Percentiles rank a stretch among this genome's conserved stretches.
Evolutionary conservation across 176 grass and related monocot genomes (phyloP).

Genomic region (Bolboschoenus planiculmis): DNA sequence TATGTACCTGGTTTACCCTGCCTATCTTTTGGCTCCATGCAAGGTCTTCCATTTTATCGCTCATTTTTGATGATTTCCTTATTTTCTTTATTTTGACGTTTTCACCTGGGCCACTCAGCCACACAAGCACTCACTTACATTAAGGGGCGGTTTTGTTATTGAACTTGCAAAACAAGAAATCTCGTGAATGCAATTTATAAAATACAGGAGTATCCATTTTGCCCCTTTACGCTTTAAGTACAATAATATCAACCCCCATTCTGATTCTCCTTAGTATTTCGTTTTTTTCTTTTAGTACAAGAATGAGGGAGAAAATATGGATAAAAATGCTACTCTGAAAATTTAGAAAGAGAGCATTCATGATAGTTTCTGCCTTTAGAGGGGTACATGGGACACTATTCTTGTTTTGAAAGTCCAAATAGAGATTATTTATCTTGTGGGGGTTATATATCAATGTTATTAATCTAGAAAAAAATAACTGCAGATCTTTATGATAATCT

Average conservation of each 20-base stretch:
- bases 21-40: neutral
- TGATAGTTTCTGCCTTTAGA: neutral
- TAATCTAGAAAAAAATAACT: neutral
- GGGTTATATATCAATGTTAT: neutral
- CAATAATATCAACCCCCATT: neutral
- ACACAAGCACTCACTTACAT: neutral
- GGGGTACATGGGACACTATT: neutral
- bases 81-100: slow-evolving; percentile 11
- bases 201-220: neutral
- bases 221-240: neutral
- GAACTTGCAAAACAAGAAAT: neutral
- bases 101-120: neutral
- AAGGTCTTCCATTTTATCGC: neutral
- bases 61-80: neutral
- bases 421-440: neutral
- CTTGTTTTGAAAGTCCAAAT: neutral
- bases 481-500: neutral
- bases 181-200: neutral
- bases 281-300: neutral
- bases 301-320: neutral
- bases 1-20: neutral
- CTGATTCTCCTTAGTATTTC: neutral
- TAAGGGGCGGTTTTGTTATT: neutral
- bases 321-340: neutral
- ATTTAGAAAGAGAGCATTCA: neutral